A percentile compares a stretch with the other conserved stretches of the same genome.
These are phyloP conservation scores for Oenanthe sinensis DNA, from an alignment of 129 eudicot genomes.

Conservation along the genomic window DNA sequence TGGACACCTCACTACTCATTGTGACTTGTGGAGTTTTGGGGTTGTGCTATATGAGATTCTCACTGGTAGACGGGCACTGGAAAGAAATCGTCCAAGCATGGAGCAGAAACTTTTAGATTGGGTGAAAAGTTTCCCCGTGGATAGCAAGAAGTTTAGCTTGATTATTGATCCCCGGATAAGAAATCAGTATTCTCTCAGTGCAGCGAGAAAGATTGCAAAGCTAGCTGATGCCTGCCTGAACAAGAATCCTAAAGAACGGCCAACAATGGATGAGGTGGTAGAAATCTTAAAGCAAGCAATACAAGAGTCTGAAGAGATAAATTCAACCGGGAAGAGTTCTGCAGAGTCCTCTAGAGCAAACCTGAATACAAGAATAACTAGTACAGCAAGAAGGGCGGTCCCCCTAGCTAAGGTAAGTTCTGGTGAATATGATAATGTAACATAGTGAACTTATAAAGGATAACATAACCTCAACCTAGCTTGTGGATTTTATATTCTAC, in stretches of 20 bases:
- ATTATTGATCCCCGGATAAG: slow-evolving; percentile 43
- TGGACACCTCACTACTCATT: slow-evolving; percentile 42
- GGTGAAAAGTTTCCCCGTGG: slow-evolving; percentile 52
- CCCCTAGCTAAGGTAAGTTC: neutral
- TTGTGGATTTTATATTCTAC: no score
- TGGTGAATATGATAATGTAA: neutral
- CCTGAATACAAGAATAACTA: neutral
- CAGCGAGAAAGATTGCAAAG: slow-evolving; percentile 39
- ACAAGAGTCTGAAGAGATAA: slow-evolving; percentile 28
- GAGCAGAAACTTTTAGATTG: slow-evolving; percentile 55
- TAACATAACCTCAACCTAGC: neutral
- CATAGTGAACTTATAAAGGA: neutral
- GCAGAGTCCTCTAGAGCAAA: slow-evolving; percentile 6
- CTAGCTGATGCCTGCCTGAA: slow-evolving; percentile 42
- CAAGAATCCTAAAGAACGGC: slow-evolving; percentile 41
- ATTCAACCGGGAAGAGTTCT: neutral
- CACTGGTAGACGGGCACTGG: slow-evolving; percentile 49
- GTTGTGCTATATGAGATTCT: slow-evolving; percentile 59
- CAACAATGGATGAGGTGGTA: slow-evolving; percentile 36
- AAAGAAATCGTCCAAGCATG: slow-evolving; percentile 30
- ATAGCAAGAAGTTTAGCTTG: slow-evolving; percentile 39
- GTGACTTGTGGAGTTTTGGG: slow-evolving; percentile 54
- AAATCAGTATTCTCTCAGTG: slow-evolving; percentile 27
- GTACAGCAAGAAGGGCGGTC: neutral
- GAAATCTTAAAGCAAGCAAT: slow-evolving; percentile 33